Base-by-base conservation (phyloP, 2,329 filamentous ascomycete species). In the Botrytis pseudocinerea region DNA sequence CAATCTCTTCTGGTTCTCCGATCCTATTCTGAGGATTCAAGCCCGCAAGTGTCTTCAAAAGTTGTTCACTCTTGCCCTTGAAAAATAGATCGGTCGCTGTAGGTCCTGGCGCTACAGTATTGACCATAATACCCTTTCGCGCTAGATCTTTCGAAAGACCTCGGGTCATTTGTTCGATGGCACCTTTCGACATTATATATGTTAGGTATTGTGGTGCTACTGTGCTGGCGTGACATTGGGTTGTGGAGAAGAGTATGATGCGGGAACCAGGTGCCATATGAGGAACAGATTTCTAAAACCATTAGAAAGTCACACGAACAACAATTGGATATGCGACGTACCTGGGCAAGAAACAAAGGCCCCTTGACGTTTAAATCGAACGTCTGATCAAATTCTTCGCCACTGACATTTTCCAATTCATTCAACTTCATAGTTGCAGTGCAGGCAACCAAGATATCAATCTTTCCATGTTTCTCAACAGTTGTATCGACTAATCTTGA, bases 361-460 rank as follows among this genome's bases (percentile, higher is more conserved):
- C 87, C 88, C 78, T 89, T 89, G 72, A 89, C 87, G 78, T 90
- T 90, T 51, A 89, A 73, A 60, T 80, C 81, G 76, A 87, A 87
- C 4, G 80, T 81, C 12, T 73, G 75, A 75, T 89, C 87, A 77
- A 86, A 90, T 74, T 85, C 83, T 12, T 81, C 83, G 78, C 89
- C 86, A 0, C 83, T 87, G 1, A 85, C 83, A 35, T 81, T 77
- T 48, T 85, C 84, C 22, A 90, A 81, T 66, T 84, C 83, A n/a
- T 82, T 83, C 81, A 87, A 84, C 2, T 81, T 81, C 80, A 89
- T 82, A 5, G 85, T 77, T 0, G 85, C 89, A 0, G 89, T 88
- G 74, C 88, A 90, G 3, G 85, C 83, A 63, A 91, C 82, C 4
- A 91, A 75, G 54, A 90, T 84, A 81, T 92, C 89, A 75, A 91